Evolutionary conservation across 1,139 yeast genomes (phyloP).

Genomic region (Nakaseomyces delphensis): DNA sequence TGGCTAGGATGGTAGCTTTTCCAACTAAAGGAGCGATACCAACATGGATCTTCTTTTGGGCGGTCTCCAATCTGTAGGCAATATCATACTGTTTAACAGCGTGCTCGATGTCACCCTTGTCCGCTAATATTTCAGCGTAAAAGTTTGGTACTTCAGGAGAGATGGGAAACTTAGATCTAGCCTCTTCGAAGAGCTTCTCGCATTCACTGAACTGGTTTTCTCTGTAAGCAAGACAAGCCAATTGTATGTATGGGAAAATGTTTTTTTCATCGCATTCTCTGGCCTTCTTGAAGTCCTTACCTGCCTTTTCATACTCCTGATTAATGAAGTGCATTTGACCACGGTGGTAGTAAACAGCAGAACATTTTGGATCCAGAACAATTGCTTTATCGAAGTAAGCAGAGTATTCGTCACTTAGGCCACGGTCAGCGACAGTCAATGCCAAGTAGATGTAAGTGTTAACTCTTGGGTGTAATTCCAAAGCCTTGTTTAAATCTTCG

Average conservation of each 20-base stretch:
- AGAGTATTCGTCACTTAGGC: constrained; percentile 51
- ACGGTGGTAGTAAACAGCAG: constrained; percentile 84
- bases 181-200: constrained; percentile 58
- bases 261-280: constrained; percentile 63
- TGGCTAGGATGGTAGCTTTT: constrained; percentile 66
- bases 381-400: constrained; percentile 55
- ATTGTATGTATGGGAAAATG: constrained; percentile 77
- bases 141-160: constrained; percentile 87
- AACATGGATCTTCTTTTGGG: constrained; percentile 42
- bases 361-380: constrained; percentile 54
- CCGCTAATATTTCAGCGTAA: constrained; percentile 86
- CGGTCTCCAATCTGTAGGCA: constrained; percentile 67
- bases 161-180: constrained; percentile 69
- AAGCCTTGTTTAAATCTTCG: constrained; percentile 50
- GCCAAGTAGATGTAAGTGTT: constrained; percentile 78
- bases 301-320: constrained; percentile 64
- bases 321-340: constrained; percentile 83
- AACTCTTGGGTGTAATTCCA: constrained; percentile 62
- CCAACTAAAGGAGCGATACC: constrained; percentile 85
- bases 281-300: constrained; percentile 64
- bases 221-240: constrained; percentile 85
- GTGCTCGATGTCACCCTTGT: constrained; percentile 57
- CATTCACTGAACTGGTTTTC: constrained; percentile 54
- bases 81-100: constrained; percentile 79
- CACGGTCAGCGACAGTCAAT: constrained; percentile 70